A percentile compares a stretch with the other conserved stretches of the same genome.
Evolutionary conservation across 805 yeast genomes (phyloP).

Genomic region (Naumovozyma dairenensis): DNA sequence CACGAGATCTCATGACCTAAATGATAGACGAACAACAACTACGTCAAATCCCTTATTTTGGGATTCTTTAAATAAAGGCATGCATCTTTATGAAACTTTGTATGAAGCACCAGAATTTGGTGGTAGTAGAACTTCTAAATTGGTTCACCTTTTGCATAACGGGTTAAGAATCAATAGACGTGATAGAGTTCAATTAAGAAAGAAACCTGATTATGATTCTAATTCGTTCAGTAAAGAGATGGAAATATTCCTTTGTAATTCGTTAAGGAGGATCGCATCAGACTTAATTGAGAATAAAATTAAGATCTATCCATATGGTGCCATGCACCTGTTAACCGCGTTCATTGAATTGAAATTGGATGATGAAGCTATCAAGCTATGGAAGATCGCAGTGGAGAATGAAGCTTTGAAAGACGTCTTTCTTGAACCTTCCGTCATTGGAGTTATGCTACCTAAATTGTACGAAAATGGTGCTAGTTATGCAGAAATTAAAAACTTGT

Average conservation of each 20-base stretch:
- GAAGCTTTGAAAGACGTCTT: conserved; percentile 26
- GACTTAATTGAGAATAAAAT: conserved; percentile 37
- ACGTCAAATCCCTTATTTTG: conserved; percentile 34
- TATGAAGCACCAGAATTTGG: conserved; percentile 35
- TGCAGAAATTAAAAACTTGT: conserved; percentile 46
- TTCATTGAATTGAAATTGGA: conserved; percentile 47
- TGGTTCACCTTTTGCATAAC: conserved; percentile 41
- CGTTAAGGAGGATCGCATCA: conserved; percentile 38
- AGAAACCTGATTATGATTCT: conserved; percentile 48
- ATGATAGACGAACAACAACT: conserved; percentile 15
- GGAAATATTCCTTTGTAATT: conserved; percentile 35
- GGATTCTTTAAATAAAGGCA: conserved; percentile 39
- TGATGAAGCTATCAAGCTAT: conserved; percentile 50
- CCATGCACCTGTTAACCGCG: conserved; percentile 43
- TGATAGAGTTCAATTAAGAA: conserved; percentile 40
- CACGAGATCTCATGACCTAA: conserved; percentile 22
- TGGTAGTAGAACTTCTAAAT: conserved; percentile 33
- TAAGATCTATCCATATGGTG: conserved; percentile 37
- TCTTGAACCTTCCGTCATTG: conserved; percentile 52
- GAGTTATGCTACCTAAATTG: conserved; percentile 56
- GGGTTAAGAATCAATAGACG: conserved; percentile 43
- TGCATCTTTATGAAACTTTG: conserved; percentile 37
- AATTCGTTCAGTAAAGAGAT: conserved; percentile 42
- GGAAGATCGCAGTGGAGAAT: conserved; percentile 39
- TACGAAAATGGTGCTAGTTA: conserved; percentile 46